Percentiles rank a stretch among this genome's conserved stretches.
Evolutionary conservation across 208 protist species (phyloP).

Genomic region (Trypanosoma lewisi): DNA sequence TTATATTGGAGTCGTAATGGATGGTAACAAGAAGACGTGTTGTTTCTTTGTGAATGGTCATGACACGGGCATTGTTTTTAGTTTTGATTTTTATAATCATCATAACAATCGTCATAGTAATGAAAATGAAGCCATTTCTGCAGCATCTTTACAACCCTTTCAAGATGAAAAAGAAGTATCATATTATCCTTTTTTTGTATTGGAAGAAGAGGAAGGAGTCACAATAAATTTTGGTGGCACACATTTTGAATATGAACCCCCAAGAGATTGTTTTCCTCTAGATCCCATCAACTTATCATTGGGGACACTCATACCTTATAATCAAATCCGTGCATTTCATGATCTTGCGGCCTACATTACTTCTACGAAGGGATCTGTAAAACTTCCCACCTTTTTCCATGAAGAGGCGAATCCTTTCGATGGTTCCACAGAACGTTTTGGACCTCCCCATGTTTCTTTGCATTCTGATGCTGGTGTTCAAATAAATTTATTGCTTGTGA

Average conservation of each 20-base stretch:
- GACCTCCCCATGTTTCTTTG: constrained; percentile 86
- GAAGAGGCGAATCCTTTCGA: constrained; percentile 87
- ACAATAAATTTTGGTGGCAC: constrained; percentile 84
- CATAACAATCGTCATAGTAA: too few relatives aligned
- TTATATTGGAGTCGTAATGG: constrained; percentile 79
- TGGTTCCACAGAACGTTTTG: constrained; percentile 59
- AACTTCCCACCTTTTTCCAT: constrained; percentile 81
- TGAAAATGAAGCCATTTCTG: constrained; percentile 6
- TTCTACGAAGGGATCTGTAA: constrained; percentile 42
- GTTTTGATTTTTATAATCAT: too few relatives aligned
- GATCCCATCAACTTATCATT: constrained; percentile 75
- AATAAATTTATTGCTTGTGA: constrained; percentile 69
- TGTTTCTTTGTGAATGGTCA: constrained; percentile 73
- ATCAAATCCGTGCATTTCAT: constrained; percentile 86
- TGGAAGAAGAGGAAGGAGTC: constrained; percentile 63
- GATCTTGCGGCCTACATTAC: constrained; percentile 79
- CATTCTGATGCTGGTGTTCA: constrained; percentile 62
- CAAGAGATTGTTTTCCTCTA: constrained; percentile 72
- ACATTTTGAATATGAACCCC: constrained; percentile 83
- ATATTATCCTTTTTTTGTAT: constrained; percentile 73
- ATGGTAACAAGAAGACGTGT: constrained; percentile 54
- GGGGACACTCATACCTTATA: constrained; percentile 78
- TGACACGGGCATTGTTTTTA: constrained; percentile 38
- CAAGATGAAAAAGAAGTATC: constrained; percentile 24
- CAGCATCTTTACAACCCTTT: not conserved